These are phyloP conservation scores for Phytophthora megakarya DNA, from an alignment of 352 stramenopile genomes.

Conservation along the genomic window DNA sequence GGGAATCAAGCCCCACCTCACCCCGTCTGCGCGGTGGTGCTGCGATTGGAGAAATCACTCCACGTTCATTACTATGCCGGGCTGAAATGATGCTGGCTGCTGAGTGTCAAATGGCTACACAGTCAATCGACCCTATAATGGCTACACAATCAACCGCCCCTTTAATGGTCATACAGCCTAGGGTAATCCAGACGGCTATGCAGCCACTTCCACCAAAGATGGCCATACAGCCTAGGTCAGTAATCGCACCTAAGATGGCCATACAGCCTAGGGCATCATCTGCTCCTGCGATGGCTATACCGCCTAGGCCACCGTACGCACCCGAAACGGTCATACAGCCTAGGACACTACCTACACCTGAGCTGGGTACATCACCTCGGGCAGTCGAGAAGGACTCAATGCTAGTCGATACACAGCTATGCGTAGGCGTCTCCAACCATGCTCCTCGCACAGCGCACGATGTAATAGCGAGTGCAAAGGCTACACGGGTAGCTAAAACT, in stretches of 20 bases:
- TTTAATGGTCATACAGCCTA: no score
- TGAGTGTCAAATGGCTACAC: no score
- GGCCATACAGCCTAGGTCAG: no score
- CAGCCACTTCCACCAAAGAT: no score
- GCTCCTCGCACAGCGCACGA: not conserved
- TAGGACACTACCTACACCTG: not conserved
- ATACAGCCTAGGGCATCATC: not conserved
- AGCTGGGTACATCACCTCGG: not conserved
- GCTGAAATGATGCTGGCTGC: no score
- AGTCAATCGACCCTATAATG: no score
- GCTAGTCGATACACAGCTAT: not conserved
- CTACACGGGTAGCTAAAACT: slow-evolving; percentile 7
- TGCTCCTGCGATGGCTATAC: not conserved
- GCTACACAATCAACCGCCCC: no score
- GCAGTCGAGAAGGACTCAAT: slow-evolving; percentile 2
- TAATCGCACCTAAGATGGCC: no score
- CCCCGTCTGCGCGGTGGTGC: not conserved
- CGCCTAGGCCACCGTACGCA: no score
- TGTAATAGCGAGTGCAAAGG: slow-evolving; percentile 9
- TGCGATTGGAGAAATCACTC: not conserved
- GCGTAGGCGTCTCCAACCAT: not conserved
- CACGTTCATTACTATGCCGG: not conserved
- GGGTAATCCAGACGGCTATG: no score
- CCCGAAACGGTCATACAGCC: no score
- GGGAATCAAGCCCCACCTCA: not conserved